These are phyloP conservation scores for Kalaharituber pfeilii DNA, from an alignment of 2,329 filamentous ascomycete genomes.

Conservation along the genomic window DNA sequence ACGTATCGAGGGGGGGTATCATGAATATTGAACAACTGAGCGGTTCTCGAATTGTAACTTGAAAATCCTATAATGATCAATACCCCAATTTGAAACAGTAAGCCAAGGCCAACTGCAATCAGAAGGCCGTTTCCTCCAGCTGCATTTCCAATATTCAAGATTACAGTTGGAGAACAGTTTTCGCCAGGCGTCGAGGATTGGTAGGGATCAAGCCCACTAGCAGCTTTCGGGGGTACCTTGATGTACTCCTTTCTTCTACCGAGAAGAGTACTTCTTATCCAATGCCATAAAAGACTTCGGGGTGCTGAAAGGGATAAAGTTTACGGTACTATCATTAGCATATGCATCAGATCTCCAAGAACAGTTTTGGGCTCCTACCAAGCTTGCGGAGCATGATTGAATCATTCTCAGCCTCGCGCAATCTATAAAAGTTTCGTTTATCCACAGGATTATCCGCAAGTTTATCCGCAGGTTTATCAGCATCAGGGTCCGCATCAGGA, in stretches of 20 bases:
- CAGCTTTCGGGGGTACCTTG: neutral
- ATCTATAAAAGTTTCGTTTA: no score
- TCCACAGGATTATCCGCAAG: no score
- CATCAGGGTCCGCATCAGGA: neutral
- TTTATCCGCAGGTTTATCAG: no score
- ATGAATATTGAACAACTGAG: no score
- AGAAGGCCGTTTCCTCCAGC: conserved; percentile 7
- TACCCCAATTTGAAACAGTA: conserved; percentile 16
- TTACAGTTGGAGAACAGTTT: neutral
- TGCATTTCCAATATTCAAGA: conserved; percentile 6
- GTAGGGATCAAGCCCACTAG: neutral
- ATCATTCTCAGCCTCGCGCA: neutral
- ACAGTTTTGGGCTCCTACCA: neutral
- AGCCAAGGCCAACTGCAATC: conserved; percentile 12
- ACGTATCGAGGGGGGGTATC: conserved; percentile 21
- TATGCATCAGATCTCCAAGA: neutral
- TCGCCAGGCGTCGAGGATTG: neutral
- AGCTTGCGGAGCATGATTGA: neutral
- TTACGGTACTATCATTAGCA: no score
- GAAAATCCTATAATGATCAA: conserved; percentile 4
- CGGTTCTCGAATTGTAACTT: conserved; percentile 1
- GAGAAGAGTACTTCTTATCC: neutral
- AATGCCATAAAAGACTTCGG: no score
- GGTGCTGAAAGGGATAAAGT: no score
- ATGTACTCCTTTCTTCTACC: neutral